These are phyloP conservation scores for Fraxinus excelsior DNA, from an alignment of 257 asterid species.

Conservation along the genomic window DNA sequence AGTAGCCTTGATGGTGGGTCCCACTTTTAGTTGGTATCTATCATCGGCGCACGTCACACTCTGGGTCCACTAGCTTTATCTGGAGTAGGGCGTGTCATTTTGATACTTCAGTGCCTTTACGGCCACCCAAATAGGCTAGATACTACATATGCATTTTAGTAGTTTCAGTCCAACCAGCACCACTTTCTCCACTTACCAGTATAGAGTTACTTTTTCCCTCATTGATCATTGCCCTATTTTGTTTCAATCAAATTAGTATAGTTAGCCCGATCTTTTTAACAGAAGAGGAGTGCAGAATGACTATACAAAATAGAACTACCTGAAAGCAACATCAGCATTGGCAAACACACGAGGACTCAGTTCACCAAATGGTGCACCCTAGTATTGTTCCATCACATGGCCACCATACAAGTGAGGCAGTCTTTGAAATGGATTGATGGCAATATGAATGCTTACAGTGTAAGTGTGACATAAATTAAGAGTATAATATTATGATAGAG, in stretches of 20 bases:
- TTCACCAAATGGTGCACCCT: constrained; percentile 89
- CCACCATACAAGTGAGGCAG: constrained; percentile 83
- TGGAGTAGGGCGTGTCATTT: too few species aligned
- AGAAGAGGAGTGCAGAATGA: constrained; percentile 19
- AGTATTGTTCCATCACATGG: constrained; percentile 92
- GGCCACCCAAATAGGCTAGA: constrained; percentile 96
- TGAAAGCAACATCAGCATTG: constrained; percentile 84
- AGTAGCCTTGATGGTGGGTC: too few species aligned
- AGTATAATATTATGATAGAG: constrained; percentile 28
- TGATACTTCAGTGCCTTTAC: constrained; percentile 88
- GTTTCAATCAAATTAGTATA: constrained; percentile 37
- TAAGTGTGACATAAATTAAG: constrained; percentile 69
- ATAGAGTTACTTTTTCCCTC: constrained; percentile 92
- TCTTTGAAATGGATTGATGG: constrained; percentile 96
- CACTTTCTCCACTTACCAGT: constrained; percentile 97
- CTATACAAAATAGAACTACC: constrained; percentile 48
- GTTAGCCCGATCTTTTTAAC: constrained; percentile 22
- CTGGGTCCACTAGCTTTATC: too few species aligned
- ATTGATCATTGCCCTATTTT: constrained; percentile 72
- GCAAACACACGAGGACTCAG: constrained; percentile 95
- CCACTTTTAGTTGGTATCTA: too few species aligned
- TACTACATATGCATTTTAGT: constrained; percentile 97
- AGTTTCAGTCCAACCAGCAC: constrained; percentile 98
- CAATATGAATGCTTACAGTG: constrained; percentile 95
- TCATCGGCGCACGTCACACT: too few species aligned